Percentiles rank a stretch among this genome's conserved stretches.
Evolutionary conservation across 2,329 filamentous ascomycete genomes (phyloP).

Genomic region (Drechslera avenae): DNA sequence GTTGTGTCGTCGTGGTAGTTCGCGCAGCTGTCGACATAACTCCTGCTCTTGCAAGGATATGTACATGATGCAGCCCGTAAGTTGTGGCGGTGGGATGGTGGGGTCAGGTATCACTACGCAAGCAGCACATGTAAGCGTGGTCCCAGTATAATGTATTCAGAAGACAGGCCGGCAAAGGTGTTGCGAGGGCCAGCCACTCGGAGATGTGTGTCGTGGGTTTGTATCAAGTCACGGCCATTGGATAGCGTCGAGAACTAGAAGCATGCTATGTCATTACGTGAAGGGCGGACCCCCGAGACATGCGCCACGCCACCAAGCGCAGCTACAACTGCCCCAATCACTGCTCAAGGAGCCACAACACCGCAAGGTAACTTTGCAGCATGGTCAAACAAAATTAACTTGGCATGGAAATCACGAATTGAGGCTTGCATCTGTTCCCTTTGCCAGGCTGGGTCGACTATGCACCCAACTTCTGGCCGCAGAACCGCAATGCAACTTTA

Average conservation of each 20-base stretch:
- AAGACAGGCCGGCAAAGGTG: conserved; percentile 2
- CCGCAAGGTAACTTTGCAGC: background rate
- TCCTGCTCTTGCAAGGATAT: conserved; percentile 69
- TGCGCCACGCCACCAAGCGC: conserved; percentile 8
- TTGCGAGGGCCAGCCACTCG: conserved; percentile 26
- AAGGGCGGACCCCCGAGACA: conserved; percentile 15
- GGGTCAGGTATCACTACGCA: background rate
- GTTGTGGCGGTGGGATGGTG: conserved; percentile 21
- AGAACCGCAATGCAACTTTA: too few relatives aligned
- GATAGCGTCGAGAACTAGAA: conserved; percentile 13
- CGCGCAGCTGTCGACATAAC: conserved; percentile 81
- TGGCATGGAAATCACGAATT: too few relatives aligned
- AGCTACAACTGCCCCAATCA: background rate
- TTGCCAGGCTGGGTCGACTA: too few relatives aligned
- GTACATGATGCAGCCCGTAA: conserved; percentile 46
- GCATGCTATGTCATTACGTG: conserved; percentile 23
- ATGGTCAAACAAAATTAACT: background rate
- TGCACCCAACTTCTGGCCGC: too few relatives aligned
- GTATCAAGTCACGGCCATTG: conserved; percentile 1
- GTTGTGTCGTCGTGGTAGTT: conserved; percentile 73
- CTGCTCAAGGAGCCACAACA: background rate
- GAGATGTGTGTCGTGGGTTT: conserved; percentile 3
- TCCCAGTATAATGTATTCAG: background rate
- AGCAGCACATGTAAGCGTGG: background rate
- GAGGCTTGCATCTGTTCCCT: too few relatives aligned